Percentiles rank a stretch among this genome's conserved stretches.
These are phyloP conservation scores for Lachnum nothofagi DNA, from an alignment of 2,329 filamentous ascomycete species.

Conservation along the genomic window DNA sequence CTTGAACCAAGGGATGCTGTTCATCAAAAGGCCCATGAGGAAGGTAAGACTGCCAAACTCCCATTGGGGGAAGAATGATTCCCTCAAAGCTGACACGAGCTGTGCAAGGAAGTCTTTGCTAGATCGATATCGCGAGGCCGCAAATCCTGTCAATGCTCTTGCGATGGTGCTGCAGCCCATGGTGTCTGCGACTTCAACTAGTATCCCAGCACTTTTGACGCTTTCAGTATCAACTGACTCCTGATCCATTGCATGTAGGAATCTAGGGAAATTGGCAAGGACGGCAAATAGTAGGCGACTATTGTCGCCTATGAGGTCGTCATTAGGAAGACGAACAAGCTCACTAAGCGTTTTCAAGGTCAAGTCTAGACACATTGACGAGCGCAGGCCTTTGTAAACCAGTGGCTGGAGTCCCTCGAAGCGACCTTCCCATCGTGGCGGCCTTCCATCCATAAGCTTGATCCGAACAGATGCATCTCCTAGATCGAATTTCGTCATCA, in stretches of 20 bases:
- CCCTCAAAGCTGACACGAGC: constrained; percentile 67
- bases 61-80: constrained; percentile 72
- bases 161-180: constrained; percentile 66
- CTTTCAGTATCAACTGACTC: constrained; percentile 50
- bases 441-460: constrained; percentile 71
- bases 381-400: constrained; percentile 87
- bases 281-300: constrained; percentile 77
- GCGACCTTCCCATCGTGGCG: constrained; percentile 78
- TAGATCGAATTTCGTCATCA: constrained; percentile 79
- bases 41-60: constrained; percentile 86
- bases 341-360: constrained; percentile 74
- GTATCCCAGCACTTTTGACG: constrained; percentile 59
- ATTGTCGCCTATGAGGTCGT: constrained; percentile 74
- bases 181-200: constrained; percentile 67
- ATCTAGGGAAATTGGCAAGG: constrained; percentile 86
- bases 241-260: constrained; percentile 73
- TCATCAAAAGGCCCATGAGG: constrained; percentile 84
- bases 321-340: constrained; percentile 72
- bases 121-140: constrained; percentile 59
- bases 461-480: constrained; percentile 62
- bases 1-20: constrained; percentile 83
- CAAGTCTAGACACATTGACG: constrained; percentile 72
- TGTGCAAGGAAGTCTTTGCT: constrained; percentile 72
- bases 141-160: constrained; percentile 64
- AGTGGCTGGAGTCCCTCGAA: constrained; percentile 84